Conservation (phyloP, 1,284 basidiomycete genomes). For the Malassezia slooffiae region DNA sequence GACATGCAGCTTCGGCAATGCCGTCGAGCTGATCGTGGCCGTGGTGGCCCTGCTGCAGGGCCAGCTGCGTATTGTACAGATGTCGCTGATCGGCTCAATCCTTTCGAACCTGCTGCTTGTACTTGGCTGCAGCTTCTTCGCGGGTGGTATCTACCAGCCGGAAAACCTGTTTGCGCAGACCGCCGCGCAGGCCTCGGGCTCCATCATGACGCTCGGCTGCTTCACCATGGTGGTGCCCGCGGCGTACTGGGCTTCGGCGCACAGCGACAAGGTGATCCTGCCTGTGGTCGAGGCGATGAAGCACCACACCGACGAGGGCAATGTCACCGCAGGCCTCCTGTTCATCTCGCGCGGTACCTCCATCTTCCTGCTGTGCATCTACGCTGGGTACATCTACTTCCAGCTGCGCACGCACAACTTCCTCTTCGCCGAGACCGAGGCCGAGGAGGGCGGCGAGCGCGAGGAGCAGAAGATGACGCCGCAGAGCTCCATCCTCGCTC, state of each 20-base stretch:
- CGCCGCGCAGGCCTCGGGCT: conserved; percentile 40
- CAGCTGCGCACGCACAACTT: conserved; percentile 42
- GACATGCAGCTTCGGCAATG: conserved; percentile 45
- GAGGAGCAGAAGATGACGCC: conserved; percentile 41
- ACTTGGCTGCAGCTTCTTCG: conserved; percentile 39
- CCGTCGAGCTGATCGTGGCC: conserved; percentile 45
- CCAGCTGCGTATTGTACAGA: conserved; percentile 43
- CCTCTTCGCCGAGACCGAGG: conserved; percentile 33
- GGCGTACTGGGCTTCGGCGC: conserved; percentile 55
- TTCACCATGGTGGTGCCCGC: conserved; percentile 87
- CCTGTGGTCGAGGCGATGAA: conserved; percentile 20
- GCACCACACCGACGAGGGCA: conserved; percentile 8
- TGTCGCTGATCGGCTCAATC: conserved; percentile 40
- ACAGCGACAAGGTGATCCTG: conserved; percentile 36
- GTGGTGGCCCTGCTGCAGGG: conserved; percentile 72
- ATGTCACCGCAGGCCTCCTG: too few relatives aligned
- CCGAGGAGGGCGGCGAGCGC: conserved; percentile 28
- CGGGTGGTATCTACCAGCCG: conserved; percentile 40
- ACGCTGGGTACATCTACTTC: conserved; percentile 58
- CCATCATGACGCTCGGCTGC: conserved; percentile 73
- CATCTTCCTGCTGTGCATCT: conserved; percentile 62
- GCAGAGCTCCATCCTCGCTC: conserved; percentile 30
- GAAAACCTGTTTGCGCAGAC: conserved; percentile 44
- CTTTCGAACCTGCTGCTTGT: conserved; percentile 43
- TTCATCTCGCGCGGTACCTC: conserved; percentile 43